These are phyloP conservation scores for Metschnikowia shivogae DNA, from an alignment of 805 yeast species.

Conservation along the genomic window DNA sequence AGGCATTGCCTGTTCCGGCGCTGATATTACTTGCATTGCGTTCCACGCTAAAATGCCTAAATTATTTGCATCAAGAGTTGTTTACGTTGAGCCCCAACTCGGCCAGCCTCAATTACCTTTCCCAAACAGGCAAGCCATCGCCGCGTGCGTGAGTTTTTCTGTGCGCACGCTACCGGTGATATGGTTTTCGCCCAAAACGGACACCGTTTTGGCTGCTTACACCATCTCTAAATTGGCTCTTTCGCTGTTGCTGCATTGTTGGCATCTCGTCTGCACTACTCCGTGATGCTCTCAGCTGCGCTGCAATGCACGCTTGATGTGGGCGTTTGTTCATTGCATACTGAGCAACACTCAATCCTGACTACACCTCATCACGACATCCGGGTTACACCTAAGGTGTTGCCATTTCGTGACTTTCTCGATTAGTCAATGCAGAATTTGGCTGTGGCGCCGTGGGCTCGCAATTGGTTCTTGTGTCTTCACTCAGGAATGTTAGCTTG, in stretches of 20 bases:
- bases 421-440: no score
- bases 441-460: no score
- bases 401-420: no score
- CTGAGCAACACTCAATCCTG: no score
- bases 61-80: neutral
- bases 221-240: neutral
- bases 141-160: neutral
- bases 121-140: constrained; percentile 2
- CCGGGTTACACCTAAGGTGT: no score
- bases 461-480: no score
- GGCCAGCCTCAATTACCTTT: neutral
- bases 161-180: constrained; percentile 1
- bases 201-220: neutral
- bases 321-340: no score
- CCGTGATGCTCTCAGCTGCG: no score
- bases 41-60: neutral
- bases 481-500: no score
- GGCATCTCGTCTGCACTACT: no score
- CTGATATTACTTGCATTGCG: neutral
- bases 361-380: no score
- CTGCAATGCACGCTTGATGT: no score
- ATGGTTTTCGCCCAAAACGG: constrained; percentile 4
- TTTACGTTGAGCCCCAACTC: neutral
- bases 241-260: neutral
- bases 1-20: neutral